A percentile compares a stretch with the other conserved stretches of the same genome.
Conservation (phyloP, 495 filamentous ascomycete genomes). For the Daldinia childiae region DNA sequence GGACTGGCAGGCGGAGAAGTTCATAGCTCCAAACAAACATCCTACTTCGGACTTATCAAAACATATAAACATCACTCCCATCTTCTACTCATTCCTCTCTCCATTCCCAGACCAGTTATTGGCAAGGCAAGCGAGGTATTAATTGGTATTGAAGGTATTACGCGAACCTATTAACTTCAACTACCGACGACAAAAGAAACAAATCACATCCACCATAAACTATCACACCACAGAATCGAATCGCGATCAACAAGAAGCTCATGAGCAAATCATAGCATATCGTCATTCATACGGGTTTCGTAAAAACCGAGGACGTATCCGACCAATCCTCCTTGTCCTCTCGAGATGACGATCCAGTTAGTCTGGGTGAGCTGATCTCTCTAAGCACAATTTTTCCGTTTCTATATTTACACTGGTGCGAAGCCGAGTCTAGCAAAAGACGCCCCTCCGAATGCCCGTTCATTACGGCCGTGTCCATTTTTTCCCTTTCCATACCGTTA, state of each 20-base stretch:
- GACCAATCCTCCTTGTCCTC: slow-evolving; percentile 21
- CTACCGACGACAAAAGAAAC: not conserved
- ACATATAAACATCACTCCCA: not conserved
- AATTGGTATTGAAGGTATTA: not conserved
- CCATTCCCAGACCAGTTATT: not conserved
- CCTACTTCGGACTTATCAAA: not conserved
- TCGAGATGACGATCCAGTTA: slow-evolving; percentile 34
- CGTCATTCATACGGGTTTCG: slow-evolving; percentile 47
- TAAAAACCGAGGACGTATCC: slow-evolving; percentile 40
- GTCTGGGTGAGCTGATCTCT: slow-evolving; percentile 24
- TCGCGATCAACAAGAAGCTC: not conserved
- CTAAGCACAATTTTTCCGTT: slow-evolving; percentile 30
- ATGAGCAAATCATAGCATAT: slow-evolving; percentile 43
- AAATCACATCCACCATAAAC: not conserved
- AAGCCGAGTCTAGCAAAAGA: slow-evolving; percentile 26
- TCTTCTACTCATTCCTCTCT: not conserved
- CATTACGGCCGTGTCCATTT: slow-evolving; percentile 13
- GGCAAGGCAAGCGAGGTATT: not conserved
- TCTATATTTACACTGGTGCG: slow-evolving; percentile 36
- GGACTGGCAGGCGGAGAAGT: not conserved
- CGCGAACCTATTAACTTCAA: slow-evolving; percentile 1
- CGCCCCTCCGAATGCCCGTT: slow-evolving; percentile 31
- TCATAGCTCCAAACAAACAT: not conserved
- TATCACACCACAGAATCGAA: slow-evolving; percentile 3
- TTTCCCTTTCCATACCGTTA: slow-evolving; percentile 32